Evolutionary conservation across 352 stramenopile genomes (phyloP).

Genomic region (Pythium aristosporum): DNA sequence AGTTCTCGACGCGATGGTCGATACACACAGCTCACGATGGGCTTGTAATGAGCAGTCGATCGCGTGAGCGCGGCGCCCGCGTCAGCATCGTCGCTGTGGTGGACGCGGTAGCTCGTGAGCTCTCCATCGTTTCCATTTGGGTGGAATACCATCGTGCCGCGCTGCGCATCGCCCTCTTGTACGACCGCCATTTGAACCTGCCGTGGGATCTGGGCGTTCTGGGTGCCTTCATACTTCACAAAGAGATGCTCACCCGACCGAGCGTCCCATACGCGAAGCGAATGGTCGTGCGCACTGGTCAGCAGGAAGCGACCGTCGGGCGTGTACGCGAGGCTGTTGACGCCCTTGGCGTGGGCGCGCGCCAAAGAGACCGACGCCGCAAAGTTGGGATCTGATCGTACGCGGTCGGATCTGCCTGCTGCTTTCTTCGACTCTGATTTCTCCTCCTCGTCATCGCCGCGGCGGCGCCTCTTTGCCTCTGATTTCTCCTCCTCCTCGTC

Average conservation of each 20-base stretch:
- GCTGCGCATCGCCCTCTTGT: slow-evolving; percentile 49
- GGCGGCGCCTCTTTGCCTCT: slow-evolving; percentile 21
- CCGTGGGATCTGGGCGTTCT: slow-evolving; percentile 31
- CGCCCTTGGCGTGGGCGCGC: slow-evolving; percentile 43
- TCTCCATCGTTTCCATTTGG: slow-evolving; percentile 54
- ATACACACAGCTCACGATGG: slow-evolving; percentile 62
- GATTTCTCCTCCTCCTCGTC: slow-evolving; percentile 22
- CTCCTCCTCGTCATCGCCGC: neutral
- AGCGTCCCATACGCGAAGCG: slow-evolving; percentile 66
- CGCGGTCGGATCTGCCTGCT: too few relatives aligned
- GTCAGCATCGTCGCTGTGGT: slow-evolving; percentile 52
- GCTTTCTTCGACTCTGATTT: slow-evolving; percentile 4
- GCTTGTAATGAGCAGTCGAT: slow-evolving; percentile 59
- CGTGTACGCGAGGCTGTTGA: slow-evolving; percentile 65
- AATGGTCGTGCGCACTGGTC: slow-evolving; percentile 57
- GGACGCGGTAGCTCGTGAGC: slow-evolving; percentile 49
- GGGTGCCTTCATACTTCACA: slow-evolving; percentile 58
- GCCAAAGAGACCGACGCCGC: slow-evolving; percentile 50
- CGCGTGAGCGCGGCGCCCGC: slow-evolving; percentile 22
- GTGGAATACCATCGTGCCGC: slow-evolving; percentile 59
- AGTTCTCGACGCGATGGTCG: slow-evolving; percentile 50
- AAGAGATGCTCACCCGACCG: slow-evolving; percentile 63
- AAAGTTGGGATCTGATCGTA: slow-evolving; percentile 53
- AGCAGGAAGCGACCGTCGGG: slow-evolving; percentile 65
- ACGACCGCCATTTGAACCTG: slow-evolving; percentile 59